These are phyloP conservation scores for Ustilago esculenta DNA, from an alignment of 1,284 basidiomycete species.

Conservation along the genomic window DNA sequence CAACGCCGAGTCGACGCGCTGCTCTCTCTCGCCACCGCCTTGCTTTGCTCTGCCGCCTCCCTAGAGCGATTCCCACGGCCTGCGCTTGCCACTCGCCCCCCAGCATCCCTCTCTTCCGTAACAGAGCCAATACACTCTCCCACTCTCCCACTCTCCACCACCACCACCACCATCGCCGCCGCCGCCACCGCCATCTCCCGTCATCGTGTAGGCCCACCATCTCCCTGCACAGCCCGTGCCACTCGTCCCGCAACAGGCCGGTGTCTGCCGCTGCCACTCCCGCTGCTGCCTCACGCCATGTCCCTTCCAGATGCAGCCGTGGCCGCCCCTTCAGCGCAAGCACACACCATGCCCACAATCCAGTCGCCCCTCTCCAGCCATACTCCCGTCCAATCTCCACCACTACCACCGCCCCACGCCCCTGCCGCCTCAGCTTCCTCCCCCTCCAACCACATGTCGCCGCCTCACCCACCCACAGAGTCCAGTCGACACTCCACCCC, in stretches of 20 bases:
- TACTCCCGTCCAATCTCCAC: constrained; percentile 6
- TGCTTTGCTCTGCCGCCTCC: too few relatives aligned
- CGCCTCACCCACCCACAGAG: constrained; percentile 21
- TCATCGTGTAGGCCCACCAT: too few relatives aligned
- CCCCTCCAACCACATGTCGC: constrained; percentile 29
- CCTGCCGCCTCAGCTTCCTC: constrained; percentile 24
- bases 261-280: neutral
- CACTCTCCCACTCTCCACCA: neutral
- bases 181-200: too few relatives aligned
- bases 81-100: too few relatives aligned
- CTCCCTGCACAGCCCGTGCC: too few relatives aligned
- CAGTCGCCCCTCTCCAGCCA: neutral
- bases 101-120: too few relatives aligned
- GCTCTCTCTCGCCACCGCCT: too few relatives aligned
- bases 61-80: too few relatives aligned
- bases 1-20: too few relatives aligned
- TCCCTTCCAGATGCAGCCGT: constrained; percentile 12
- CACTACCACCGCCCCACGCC: constrained; percentile 13
- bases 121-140: neutral
- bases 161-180: constrained; percentile 4
- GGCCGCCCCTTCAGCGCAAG: neutral
- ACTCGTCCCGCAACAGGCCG: neutral
- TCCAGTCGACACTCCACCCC: constrained; percentile 47
- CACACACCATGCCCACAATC: neutral
- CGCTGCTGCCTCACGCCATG: constrained; percentile 21